Evolutionary conservation across 1,284 basidiomycete genomes (phyloP).

Genomic region (Schizophyllum commune): DNA sequence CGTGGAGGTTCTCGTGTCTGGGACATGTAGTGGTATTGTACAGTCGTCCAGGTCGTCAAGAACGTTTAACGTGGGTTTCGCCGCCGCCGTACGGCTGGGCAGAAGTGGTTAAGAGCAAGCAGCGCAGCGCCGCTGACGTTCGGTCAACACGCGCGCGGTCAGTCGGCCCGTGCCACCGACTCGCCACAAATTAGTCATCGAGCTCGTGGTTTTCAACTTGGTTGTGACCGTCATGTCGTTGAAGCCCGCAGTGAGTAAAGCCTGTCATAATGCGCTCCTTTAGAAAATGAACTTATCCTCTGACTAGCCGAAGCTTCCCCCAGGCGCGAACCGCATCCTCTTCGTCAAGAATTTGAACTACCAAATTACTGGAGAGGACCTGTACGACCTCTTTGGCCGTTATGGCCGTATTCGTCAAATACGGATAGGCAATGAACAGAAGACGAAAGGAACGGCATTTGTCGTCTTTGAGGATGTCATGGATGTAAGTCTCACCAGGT

Average conservation of each 20-base stretch:
- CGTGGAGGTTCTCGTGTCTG: neutral
- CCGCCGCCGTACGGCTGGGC: neutral
- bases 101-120: neutral
- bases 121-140: neutral
- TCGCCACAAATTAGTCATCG: neutral
- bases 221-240: conserved; percentile 35
- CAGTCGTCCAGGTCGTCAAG: neutral
- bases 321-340: conserved; percentile 78
- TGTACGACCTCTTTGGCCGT: conserved; percentile 96
- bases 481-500: conserved; percentile 55
- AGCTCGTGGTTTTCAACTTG: neutral
- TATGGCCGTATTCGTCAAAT: conserved; percentile 97
- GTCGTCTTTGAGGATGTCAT: conserved; percentile 88
- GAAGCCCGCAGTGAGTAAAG: conserved; percentile 41
- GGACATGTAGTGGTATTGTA: neutral
- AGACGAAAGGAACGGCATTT: conserved; percentile 95
- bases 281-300: conserved; percentile 3
- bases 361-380: conserved; percentile 87
- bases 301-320: conserved; percentile 68
- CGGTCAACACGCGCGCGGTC: neutral
- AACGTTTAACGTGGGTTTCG: neutral
- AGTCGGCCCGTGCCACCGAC: neutral
- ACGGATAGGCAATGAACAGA: conserved; percentile 84
- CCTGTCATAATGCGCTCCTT: neutral
- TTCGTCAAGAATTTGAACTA: conserved; percentile 93